Evolutionary conservation across 2,329 filamentous ascomycete genomes (phyloP).

Genomic region (Curvularia spicifera): DNA sequence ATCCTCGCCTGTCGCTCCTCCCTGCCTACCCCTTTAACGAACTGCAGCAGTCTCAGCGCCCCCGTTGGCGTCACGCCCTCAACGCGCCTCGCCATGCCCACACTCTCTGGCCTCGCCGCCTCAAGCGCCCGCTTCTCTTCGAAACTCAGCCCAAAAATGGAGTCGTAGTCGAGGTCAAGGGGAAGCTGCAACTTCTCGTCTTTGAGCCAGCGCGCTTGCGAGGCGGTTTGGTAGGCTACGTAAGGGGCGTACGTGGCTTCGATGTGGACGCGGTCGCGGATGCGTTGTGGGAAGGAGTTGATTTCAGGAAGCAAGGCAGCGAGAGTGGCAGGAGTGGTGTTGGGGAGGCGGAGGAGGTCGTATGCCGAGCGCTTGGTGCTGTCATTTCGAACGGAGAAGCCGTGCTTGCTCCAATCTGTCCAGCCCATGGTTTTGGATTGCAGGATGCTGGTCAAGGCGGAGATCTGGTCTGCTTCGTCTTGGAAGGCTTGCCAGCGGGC

Average conservation of each 20-base stretch:
- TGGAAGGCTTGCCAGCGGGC: conserved; percentile 75
- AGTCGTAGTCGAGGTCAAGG: conserved; percentile 74
- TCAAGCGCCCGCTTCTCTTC: conserved; percentile 78
- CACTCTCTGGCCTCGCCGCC: conserved; percentile 75
- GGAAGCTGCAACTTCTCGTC: conserved; percentile 81
- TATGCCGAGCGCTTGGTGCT: conserved; percentile 72
- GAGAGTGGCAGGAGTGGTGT: conserved; percentile 64
- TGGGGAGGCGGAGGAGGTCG: conserved; percentile 73
- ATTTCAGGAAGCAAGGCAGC: conserved; percentile 64
- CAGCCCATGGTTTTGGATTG: conserved; percentile 64
- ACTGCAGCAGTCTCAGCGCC: conserved; percentile 63
- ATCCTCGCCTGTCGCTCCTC: conserved; percentile 37
- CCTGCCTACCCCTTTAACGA: conserved; percentile 59
- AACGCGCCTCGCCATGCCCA: conserved; percentile 86
- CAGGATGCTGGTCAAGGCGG: conserved; percentile 68
- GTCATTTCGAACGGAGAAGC: conserved; percentile 73
- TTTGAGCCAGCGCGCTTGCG: conserved; percentile 70
- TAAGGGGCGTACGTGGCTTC: conserved; percentile 90
- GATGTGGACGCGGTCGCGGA: conserved; percentile 75
- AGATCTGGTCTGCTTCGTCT: conserved; percentile 70
- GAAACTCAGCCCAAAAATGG: conserved; percentile 74
- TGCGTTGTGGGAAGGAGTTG: conserved; percentile 59
- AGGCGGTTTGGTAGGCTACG: conserved; percentile 72
- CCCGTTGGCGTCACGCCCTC: conserved; percentile 72
- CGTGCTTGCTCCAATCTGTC: conserved; percentile 70